Base-by-base conservation (phyloP, 345 rosid species). In the Isatis tinctoria region DNA sequence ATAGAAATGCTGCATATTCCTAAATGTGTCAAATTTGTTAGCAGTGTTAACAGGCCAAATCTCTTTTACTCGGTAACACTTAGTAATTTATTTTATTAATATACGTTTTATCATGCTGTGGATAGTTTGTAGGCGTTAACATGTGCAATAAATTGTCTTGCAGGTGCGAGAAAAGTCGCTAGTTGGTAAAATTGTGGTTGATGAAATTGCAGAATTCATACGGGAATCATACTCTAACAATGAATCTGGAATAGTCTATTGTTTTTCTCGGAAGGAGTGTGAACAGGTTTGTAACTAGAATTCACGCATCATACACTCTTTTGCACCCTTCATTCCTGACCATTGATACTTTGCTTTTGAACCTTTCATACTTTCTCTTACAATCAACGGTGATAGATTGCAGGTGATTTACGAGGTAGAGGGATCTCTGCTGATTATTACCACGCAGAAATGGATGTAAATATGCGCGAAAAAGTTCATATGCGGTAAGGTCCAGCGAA, bases 31-130 rank as follows among this genome's bases (percentile, higher is more conserved):
- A 94, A 90, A 83, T 94, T 91, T 80, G 87, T 91, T 63, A 91
- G 98, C 86, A 90, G 96, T 30, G 91, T 94, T 82, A 94, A 94
- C 84, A 85, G 97, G 82, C 93, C 98, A 61, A 94, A 91, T 78
- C 95, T 94, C 70, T 90, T 94, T 80, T 94, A 94, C 81, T 83
- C 80, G 92, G 98, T 94, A 82, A 82, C 54, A 22, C 28, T 59
- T 83, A 59, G 58, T 68, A 30, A 24, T 65, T 27, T 35, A 7
- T 54, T 17, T 43, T 36, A 18, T 53, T 60, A 16, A 2, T 22
- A 24, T 41, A 16, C 3, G 4, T 49, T 28, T 61, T 61, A 32
- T 47, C 39, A 48, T 43, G 41, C 63, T 57, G 49, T 74, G 8
- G 27, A 27, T 60, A 74, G 45, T 67, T 73, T 67, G 48, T 49